Base-by-base conservation (phyloP, 1,284 basidiomycete species). In the Paramarasmius palmivorus region DNA sequence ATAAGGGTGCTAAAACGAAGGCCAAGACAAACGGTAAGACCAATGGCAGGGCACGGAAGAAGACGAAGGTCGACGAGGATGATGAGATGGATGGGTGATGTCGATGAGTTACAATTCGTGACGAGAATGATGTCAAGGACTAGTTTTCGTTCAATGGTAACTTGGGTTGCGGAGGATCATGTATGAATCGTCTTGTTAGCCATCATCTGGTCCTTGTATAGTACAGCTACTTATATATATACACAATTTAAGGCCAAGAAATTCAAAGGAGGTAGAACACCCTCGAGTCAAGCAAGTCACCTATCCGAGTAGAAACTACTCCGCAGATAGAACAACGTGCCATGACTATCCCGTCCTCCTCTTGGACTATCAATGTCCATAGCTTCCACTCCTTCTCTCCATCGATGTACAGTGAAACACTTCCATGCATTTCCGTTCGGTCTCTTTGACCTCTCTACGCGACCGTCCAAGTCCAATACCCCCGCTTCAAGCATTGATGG, bases 391-490 rank as follows among this genome's bases (percentile, higher is more conserved):
- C 68, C 65, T 2, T 66, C 64, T 20, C 57, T 53, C 74, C 75
- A 78, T 10, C 81, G 63, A 76, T 77, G 83, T 2, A 83, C 68
- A 2, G 73, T 75, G 57, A 83, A 69, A 9, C 63, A 60, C 62
- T 83, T 83, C 79, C 81, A 83, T 2, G 79, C 78, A 58, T 79
- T 79, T 4, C 75, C 74, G 56, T 75, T 71, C 3, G 75, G 71
- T 37, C 72, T 58, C 56, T 64, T 72, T 35, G 60, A 57, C 59
- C 60, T 70, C 22, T 68, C 73, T 1, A 82, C 66, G 2, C 77
- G 71, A 0, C 75, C 78, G 53, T 83, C 79, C 0, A 74, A 64
- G 49, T 83, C 81, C 6, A 84, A 66, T 6, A 82, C 58, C 0
- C 65, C 75, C 1, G 68, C 76, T 63, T 83, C 82, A 12, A 84